Percentiles rank a stretch among this genome's conserved stretches.
These are phyloP conservation scores for Cryptococcus wingfieldii DNA, from an alignment of 1,284 basidiomycete species.

Conservation along the genomic window DNA sequence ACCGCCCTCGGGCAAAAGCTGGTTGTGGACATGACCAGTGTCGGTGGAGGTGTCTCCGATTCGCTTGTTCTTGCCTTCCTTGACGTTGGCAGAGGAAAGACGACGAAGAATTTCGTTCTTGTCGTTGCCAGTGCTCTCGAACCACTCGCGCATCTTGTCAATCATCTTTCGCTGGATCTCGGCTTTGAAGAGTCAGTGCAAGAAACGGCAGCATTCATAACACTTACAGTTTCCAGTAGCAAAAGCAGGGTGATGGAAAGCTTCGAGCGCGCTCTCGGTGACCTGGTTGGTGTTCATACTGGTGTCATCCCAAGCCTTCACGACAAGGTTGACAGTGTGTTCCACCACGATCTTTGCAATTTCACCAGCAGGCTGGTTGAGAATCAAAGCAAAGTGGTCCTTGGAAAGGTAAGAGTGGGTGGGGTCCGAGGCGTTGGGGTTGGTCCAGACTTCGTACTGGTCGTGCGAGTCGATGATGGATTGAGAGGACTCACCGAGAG, in stretches of 20 bases:
- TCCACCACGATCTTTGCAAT: slow-evolving; percentile 65
- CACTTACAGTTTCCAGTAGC: slow-evolving; percentile 54
- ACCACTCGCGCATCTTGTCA: slow-evolving; percentile 53
- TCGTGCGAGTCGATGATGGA: slow-evolving; percentile 75
- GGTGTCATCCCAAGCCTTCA: slow-evolving; percentile 77
- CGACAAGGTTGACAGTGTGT: slow-evolving; percentile 55
- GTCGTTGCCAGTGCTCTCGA: slow-evolving; percentile 56
- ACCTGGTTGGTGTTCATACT: slow-evolving; percentile 59
- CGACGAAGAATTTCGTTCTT: slow-evolving; percentile 59
- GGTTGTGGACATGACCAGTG: slow-evolving; percentile 45
- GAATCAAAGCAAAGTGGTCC: slow-evolving; percentile 42
- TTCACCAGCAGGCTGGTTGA: slow-evolving; percentile 64
- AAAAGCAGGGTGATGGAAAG: slow-evolving; percentile 86
- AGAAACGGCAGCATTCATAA: not conserved
- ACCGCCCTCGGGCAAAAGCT: slow-evolving; percentile 40
- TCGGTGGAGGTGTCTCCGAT: slow-evolving; percentile 43
- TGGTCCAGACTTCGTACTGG: slow-evolving; percentile 75
- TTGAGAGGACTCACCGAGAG: slow-evolving; percentile 60
- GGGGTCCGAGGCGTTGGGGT: slow-evolving; percentile 72
- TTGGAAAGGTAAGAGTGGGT: slow-evolving; percentile 59
- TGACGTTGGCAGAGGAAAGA: slow-evolving; percentile 63
- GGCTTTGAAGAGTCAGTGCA: slow-evolving; percentile 48
- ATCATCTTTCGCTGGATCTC: slow-evolving; percentile 74
- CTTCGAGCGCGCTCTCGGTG: slow-evolving; percentile 67
- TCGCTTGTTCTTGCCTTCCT: slow-evolving; percentile 68